phyloP scores from a whole-genome alignment of 2,329 filamentous ascomycete species.

The Cladophialophora bantiana region DNA sequence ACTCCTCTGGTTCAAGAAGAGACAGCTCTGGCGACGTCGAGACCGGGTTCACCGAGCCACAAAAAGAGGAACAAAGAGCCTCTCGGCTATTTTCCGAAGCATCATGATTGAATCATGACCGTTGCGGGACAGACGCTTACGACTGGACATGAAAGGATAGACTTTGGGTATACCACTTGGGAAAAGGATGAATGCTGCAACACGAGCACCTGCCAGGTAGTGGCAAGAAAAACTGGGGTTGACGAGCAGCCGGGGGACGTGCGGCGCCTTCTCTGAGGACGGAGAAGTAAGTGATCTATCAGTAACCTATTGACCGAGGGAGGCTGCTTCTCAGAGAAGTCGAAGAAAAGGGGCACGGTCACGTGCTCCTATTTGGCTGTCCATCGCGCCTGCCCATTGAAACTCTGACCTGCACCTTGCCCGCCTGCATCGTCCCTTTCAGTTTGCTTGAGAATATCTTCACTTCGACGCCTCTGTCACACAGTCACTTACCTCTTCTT shows the following conservation, averaged over 20 bases:
- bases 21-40: constrained; percentile 59
- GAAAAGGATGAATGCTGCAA: constrained; percentile 6
- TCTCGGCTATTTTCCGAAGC: constrained; percentile 50
- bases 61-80: constrained; percentile 46
- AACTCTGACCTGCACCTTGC: constrained; percentile 19
- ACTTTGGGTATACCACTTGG: constrained; percentile 24
- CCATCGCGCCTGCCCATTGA: constrained; percentile 17
- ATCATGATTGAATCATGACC: constrained; percentile 41
- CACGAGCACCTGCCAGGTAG: constrained; percentile 3
- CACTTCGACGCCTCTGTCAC: constrained; percentile 19
- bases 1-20: constrained; percentile 57
- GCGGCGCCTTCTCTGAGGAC: neutral
- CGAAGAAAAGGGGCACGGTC: constrained; percentile 6
- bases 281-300: neutral
- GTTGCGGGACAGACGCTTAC: constrained; percentile 34
- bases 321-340: constrained; percentile 5
- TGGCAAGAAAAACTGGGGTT: neutral
- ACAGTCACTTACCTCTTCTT: neutral
- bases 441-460: constrained; percentile 24
- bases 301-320: neutral
- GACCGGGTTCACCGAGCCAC: constrained; percentile 54
- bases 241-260: neutral
- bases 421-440: constrained; percentile 23
- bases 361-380: constrained; percentile 13
- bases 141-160: constrained; percentile 27